Percentiles rank a stretch among this genome's conserved stretches.
Evolutionary conservation across 805 yeast species (phyloP).

Genomic region (Novakomyces olei): DNA sequence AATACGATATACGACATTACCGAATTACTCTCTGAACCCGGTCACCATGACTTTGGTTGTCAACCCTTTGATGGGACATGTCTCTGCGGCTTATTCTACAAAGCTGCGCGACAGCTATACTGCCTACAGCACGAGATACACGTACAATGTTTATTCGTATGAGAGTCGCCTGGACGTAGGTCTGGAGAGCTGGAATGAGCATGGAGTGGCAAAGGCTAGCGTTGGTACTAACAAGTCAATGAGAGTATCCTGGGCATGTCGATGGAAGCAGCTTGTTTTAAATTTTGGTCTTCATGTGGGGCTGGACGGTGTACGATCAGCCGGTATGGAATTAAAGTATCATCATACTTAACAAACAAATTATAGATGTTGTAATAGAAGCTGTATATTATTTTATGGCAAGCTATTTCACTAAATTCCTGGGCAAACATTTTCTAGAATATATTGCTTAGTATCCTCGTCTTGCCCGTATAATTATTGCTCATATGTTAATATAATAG

Average conservation of each 20-base stretch:
- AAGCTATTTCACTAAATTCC: too few relatives aligned
- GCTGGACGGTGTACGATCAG: too few relatives aligned
- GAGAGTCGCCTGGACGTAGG: conserved; percentile 73
- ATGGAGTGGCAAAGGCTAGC: background rate
- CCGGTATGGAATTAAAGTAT: too few relatives aligned
- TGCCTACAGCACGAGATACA: conserved; percentile 62
- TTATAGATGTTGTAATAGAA: too few relatives aligned
- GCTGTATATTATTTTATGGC: too few relatives aligned
- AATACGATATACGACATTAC: conserved; percentile 59
- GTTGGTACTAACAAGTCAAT: conserved; percentile 29
- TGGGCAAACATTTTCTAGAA: too few relatives aligned
- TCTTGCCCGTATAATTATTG: too few relatives aligned
- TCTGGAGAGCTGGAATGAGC: conserved; percentile 41
- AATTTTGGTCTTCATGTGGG: too few relatives aligned
- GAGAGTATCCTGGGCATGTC: conserved; percentile 70
- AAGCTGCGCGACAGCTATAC: conserved; percentile 37
- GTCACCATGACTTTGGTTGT: conserved; percentile 65
- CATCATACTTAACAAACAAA: too few relatives aligned
- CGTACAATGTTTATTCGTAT: conserved; percentile 76
- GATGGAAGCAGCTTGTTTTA: conserved; percentile 53
- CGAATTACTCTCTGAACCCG: conserved; percentile 76
- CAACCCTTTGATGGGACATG: conserved; percentile 76
- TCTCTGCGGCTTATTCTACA: conserved; percentile 71
- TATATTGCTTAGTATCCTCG: too few relatives aligned
- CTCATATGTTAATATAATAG: too few relatives aligned